Evolutionary conservation across 768 basidiomycete genomes (phyloP).

Genomic region (Mycena galopus): DNA sequence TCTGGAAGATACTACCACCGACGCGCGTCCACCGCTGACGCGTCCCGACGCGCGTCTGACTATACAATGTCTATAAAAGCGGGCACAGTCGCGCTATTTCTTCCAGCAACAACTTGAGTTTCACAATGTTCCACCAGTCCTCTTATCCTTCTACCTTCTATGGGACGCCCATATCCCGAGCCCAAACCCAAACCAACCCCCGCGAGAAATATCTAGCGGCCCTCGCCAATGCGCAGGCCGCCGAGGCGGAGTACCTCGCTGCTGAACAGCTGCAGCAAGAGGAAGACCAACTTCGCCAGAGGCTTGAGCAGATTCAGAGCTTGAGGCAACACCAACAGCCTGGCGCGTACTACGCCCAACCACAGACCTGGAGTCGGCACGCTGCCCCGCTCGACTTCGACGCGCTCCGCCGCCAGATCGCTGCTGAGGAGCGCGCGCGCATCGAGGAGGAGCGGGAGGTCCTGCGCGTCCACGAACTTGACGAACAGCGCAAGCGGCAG

Average conservation of each 20-base stretch:
- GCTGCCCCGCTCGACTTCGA: constrained; percentile 23
- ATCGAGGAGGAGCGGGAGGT: constrained; percentile 38
- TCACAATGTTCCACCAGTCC: constrained; percentile 38
- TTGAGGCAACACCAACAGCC: constrained; percentile 33
- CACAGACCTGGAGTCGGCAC: neutral
- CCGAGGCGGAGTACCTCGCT: constrained; percentile 53
- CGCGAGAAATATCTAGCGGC: constrained; percentile 54
- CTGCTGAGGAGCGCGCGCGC: constrained; percentile 27
- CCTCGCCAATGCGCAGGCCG: constrained; percentile 51
- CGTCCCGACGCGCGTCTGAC: constrained; percentile 41
- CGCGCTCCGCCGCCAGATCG: constrained; percentile 27
- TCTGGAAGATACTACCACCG: constrained; percentile 26
- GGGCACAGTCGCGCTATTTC: neutral
- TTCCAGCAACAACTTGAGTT: constrained; percentile 22
- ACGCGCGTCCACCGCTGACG: constrained; percentile 31
- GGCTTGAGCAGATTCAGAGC: constrained; percentile 40
- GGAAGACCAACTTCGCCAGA: constrained; percentile 46
- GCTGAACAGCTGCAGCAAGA: constrained; percentile 48
- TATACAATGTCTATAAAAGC: constrained; percentile 38
- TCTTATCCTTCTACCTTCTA: constrained; percentile 9
- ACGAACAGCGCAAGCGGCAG: neutral
- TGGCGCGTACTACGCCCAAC: neutral
- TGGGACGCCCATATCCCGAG: constrained; percentile 9
- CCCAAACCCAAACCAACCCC: constrained; percentile 39
- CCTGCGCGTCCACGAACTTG: constrained; percentile 34